These are phyloP conservation scores for Yamadazyma dushanensis DNA, from an alignment of 1,139 yeast genomes.

Conservation along the genomic window DNA sequence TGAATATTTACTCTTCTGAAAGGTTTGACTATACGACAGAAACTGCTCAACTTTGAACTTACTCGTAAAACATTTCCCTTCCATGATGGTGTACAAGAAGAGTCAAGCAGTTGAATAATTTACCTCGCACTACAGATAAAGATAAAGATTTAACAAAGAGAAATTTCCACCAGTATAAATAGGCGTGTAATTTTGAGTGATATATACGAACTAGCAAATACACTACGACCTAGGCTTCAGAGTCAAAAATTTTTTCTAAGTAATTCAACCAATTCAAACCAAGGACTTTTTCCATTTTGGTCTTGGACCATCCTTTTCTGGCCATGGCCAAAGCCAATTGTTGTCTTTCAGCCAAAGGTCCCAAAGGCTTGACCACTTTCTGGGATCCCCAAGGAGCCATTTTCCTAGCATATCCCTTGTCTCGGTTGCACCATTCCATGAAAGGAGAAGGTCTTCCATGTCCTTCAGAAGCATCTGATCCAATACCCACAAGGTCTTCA, in stretches of 20 bases:
- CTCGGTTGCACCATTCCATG: conserved; percentile 18
- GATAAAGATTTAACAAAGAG: neutral
- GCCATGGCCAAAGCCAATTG: conserved; percentile 17
- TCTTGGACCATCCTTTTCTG: conserved; percentile 15
- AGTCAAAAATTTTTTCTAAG: conserved; percentile 13
- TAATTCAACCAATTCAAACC: conserved; percentile 15
- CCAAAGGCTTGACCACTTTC: conserved; percentile 16
- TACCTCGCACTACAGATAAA: conserved; percentile 1
- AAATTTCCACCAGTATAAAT: neutral
- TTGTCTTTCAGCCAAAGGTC: conserved; percentile 16
- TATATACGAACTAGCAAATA: no score
- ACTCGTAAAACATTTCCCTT: neutral
- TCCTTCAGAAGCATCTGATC: conserved; percentile 17
- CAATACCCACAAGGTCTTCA: conserved; percentile 17
- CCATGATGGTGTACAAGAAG: no score
- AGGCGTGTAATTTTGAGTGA: no score
- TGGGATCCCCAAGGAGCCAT: conserved; percentile 18
- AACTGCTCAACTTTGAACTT: conserved; percentile 8
- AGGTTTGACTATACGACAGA: conserved; percentile 2
- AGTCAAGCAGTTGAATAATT: no score
- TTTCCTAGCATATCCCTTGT: conserved; percentile 16
- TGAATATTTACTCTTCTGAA: conserved; percentile 5
- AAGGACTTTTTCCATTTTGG: conserved; percentile 15
- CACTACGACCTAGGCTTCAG: no score
- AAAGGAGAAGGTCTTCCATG: conserved; percentile 17